Conservation (phyloP, 352 stramenopile genomes). For the Phytophthora idaei region DNA sequence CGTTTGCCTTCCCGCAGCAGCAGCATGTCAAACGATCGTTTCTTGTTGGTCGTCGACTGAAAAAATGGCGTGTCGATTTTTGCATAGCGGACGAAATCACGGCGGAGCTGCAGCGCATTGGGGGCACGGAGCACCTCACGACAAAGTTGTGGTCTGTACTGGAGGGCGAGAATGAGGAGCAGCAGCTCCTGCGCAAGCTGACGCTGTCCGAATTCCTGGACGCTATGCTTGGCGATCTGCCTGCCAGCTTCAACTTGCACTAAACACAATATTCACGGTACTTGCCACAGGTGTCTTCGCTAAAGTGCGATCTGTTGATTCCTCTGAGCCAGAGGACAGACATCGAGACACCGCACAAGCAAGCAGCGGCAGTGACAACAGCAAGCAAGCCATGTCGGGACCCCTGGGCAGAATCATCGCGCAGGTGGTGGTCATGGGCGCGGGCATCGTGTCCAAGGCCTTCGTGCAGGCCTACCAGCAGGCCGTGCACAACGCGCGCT, state of each 20-base stretch:
- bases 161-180: slow-evolving; percentile 44
- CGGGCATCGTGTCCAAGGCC: slow-evolving; percentile 81
- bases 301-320: slow-evolving; percentile 16
- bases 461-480: slow-evolving; percentile 91
- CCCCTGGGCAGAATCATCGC: slow-evolving; percentile 82
- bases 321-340: slow-evolving; percentile 25
- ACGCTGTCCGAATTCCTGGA: slow-evolving; percentile 59
- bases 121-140: slow-evolving; percentile 45
- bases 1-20: neutral
- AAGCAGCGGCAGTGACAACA: slow-evolving; percentile 7
- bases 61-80: slow-evolving; percentile 6
- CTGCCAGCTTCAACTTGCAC: slow-evolving; percentile 38
- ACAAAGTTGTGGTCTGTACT: slow-evolving; percentile 47
- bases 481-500: slow-evolving; percentile 86
- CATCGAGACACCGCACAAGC: neutral
- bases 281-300: neutral
- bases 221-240: slow-evolving; percentile 48
- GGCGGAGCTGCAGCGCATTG: slow-evolving; percentile 54
- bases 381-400: slow-evolving; percentile 67
- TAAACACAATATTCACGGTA: slow-evolving; percentile 6
- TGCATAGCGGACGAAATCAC: slow-evolving; percentile 51
- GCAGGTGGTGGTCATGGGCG: slow-evolving; percentile 85
- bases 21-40: neutral
- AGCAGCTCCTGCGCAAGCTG: slow-evolving; percentile 54
- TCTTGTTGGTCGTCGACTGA: slow-evolving; percentile 7